Evolutionary conservation across 768 basidiomycete genomes (phyloP), one percentile per base, ranked within the genome.

Genomic region (Xerocomellus intermedius): DNA sequence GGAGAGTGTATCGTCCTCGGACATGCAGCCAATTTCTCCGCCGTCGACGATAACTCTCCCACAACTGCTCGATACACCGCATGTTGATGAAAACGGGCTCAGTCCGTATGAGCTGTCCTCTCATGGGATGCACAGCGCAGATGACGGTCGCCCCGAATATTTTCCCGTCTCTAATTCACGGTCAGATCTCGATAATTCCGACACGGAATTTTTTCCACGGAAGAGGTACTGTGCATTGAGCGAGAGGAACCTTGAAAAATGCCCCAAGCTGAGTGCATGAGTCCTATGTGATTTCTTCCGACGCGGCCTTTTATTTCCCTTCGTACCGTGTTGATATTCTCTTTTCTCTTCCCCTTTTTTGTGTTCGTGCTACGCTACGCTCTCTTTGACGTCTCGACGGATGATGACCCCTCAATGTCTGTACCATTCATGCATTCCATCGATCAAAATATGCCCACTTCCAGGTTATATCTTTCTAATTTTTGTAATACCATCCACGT

Each of bases 101-200:
- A 57, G 59, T 48, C 53, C 66, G 36, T 71, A 73, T 30, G 71
- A 71, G 17, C 55, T 68, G 4, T 59, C 61, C 19, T 57, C 58
- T 28, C 64, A 62, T 21, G 55, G 62, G 32, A 45, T 65, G 16
- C 60, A 52, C 26, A 9, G 39, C 46, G 37, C 56, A 26, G 64
- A 71, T 1, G 64, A 69, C 44, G 62, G 60, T 24, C 63, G 65
- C 41, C 56, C 68, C 13, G 70, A 71, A 59, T 71, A 71, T 66
- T 71, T 71, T 4, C 70, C 68, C 5, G 70, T 71, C 28, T 71
- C 70, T n/a, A 57, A 71, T 56, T 71, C 70, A 52, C 68, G 70
- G 59, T 71, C 72, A 59, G 72, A 72, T 56, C 62, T 61, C 21
- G 70, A 73, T 10, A 50, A 45, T 50, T 69, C 68, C 19, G 68